Evolutionary conservation across 2,329 filamentous ascomycete species (phyloP).

Genomic region (Colletotrichum costaricense): DNA sequence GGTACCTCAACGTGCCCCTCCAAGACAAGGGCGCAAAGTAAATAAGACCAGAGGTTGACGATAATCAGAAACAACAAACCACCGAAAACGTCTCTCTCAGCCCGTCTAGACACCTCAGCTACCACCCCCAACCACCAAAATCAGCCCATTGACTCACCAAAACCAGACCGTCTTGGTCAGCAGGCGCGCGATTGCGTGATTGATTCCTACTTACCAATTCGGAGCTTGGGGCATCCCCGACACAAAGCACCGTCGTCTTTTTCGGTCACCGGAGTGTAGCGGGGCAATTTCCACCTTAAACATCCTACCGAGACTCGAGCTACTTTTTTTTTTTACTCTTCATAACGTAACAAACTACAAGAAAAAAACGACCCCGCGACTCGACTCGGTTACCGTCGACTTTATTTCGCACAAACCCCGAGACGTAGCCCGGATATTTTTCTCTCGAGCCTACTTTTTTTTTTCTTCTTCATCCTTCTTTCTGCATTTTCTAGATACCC

Average conservation of each 20-base stretch:
- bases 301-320: constrained; percentile 21
- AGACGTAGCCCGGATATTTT: background rate
- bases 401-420: constrained; percentile 9
- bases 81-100: background rate
- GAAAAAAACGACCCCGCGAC: constrained; percentile 30
- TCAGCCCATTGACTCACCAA: constrained; percentile 33
- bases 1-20: background rate
- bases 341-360: constrained; percentile 30
- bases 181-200: constrained; percentile 37
- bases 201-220: constrained; percentile 7
- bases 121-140: background rate
- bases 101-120: constrained; percentile 1
- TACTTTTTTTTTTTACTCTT: background rate
- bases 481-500: constrained; percentile 2
- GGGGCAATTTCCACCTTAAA: constrained; percentile 32
- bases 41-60: background rate
- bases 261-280: constrained; percentile 11
- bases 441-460: background rate
- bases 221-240: constrained; percentile 23
- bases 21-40: background rate
- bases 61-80: background rate
- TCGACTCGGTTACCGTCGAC: constrained; percentile 30
- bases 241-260: constrained; percentile 21
- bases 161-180: constrained; percentile 20
- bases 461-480: background rate